Base-by-base conservation (phyloP, 805 yeast genomes). In the Lachancea waltii region DNA sequence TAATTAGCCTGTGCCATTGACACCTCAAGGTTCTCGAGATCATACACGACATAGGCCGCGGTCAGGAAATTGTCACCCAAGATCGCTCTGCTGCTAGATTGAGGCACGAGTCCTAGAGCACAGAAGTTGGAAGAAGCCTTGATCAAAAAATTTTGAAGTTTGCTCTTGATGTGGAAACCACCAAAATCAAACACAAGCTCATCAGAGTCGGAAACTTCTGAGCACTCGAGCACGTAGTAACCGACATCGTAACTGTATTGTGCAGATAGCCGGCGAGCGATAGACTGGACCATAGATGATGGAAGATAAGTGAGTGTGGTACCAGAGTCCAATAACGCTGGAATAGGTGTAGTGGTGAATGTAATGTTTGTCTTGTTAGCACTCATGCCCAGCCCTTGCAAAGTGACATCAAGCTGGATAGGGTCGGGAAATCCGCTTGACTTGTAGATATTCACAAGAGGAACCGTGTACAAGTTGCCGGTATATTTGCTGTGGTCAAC, bases 1-100 rank as follows among this genome's bases (percentile, higher is more conserved):
- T 45, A 54, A 19, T 46, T 49, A 11, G 69, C 72, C 52, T 70
- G 74, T 16, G 78, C 84, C 52, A 81, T 47, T 3, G 83, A 75
- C 25, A 81, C 63, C 49, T 73, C 68, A 32, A 59, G 60, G 50
- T 71, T 71, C 22, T 77, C 84, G 36, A 79, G 60, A 56, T 82
- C 81, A 56, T 72, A 79, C 11, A 79, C 85, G 19, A 77, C 68
- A 55, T 79, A 81, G 2, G 80, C 79, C 41, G 73, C 68, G 35
- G 77, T 64, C 45, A 79, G 62, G 48, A 78, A 68, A 43, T 69
- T 65, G 53, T 76, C 82, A 33, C 84, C 85, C 30, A 79, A 59
- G 33, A 75, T 62, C 6, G 68, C 51, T 4, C 37, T 31, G 11
- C 41, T 41, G 4, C 54, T 45, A 18, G 60, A 46, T 26, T 49